Base-by-base conservation (phyloP, 78 protist species). In the Guillardia theta region DNA sequence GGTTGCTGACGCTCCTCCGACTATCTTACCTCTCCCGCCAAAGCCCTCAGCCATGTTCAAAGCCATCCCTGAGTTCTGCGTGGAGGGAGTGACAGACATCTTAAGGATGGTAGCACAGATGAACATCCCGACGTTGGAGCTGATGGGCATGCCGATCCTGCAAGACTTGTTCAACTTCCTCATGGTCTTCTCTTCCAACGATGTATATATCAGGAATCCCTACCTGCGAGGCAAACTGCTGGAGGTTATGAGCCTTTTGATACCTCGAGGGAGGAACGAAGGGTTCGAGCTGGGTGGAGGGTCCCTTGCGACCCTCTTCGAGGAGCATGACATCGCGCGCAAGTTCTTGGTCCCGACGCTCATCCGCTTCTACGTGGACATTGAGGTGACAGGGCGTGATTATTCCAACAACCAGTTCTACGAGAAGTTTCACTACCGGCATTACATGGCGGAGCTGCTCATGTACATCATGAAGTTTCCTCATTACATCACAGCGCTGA, bases 341-440 rank as follows among this genome's bases (percentile, higher is more conserved):
- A 8, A 12, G 77, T 44, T 33, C 64, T 94, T 95, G 41, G 39
- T 80, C 48, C 92, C 87, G 24, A 37, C 93, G 30, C 43, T 95
- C 41, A 95, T 95, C 58, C 64, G 43, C n/a, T 95, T 95, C 93
- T 95, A 62, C 64, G 94, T 92, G 88, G 94, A 92, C 83, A 62
- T 62, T 30, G 94, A 92, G 83, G 33, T 58, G 58, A 50, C 58
- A 50, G 58, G 10, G 15, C 58, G 15, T 50, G 58, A 10, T 10
- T 36, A 4, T 53, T 41, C 70, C 39, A 24, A 58, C 70, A 58
- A 58, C 6, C 70, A 53, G 46, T 92, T 88, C 92, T 93, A 93
- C 94, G 95, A 88, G 54, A 95, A 95, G 95, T 88, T 94, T 48
- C 21, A 27, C 94, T 92, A 92, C 64, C 94, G 96, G 33, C 88